Conservation (phyloP, 257 asterid genomes). For the Solanum arcanum region DNA sequence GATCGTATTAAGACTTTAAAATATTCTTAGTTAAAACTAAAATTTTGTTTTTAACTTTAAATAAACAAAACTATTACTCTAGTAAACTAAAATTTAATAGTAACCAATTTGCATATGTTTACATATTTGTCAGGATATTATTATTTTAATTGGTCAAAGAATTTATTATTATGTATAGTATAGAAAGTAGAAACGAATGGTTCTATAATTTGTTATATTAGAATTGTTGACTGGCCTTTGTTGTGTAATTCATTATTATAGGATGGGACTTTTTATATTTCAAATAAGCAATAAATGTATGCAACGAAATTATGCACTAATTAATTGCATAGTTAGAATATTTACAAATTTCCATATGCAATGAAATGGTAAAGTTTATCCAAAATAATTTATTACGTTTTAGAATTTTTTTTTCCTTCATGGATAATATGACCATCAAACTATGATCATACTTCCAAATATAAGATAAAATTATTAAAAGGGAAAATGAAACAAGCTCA, state of each 20-base stretch:
- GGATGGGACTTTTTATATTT: background rate
- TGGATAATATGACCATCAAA: background rate
- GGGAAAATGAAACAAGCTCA: background rate
- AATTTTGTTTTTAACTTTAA: background rate
- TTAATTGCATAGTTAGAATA: background rate
- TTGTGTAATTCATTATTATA: background rate
- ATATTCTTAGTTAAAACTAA: background rate
- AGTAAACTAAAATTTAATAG: background rate
- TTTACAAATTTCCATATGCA: background rate
- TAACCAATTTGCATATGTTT: background rate
- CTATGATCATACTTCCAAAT: background rate
- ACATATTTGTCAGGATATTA: background rate
- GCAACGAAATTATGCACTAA: background rate
- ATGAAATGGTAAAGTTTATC: background rate
- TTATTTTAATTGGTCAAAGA: background rate
- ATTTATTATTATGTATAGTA: background rate
- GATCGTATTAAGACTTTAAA: background rate
- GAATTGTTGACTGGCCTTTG: background rate
- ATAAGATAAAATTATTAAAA: background rate
- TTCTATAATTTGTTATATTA: background rate
- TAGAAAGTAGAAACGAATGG: background rate
- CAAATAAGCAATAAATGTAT: background rate
- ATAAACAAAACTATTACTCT: background rate
- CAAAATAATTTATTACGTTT: background rate
- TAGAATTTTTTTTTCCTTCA: background rate